phyloP scores from a whole-genome alignment of 2,329 filamentous ascomycete genomes.

The Zasmidium citrigriseum region DNA sequence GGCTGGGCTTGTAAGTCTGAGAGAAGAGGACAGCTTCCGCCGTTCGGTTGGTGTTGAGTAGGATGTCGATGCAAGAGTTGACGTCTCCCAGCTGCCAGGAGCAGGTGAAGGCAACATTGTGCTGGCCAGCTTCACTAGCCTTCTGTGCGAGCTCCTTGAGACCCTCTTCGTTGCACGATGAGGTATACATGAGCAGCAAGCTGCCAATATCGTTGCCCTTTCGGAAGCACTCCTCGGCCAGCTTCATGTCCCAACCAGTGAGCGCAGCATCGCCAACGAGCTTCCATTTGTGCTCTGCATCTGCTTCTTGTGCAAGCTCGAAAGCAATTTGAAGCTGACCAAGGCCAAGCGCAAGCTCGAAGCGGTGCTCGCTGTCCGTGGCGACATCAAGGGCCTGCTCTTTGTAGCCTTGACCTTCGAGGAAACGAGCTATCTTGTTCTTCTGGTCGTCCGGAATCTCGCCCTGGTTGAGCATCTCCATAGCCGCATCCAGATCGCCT shows the following conservation, averaged over 20 bases:
- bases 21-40: constrained; percentile 89
- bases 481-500: constrained; percentile 87
- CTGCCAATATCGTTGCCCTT: constrained; percentile 90
- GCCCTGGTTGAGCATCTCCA: constrained; percentile 68
- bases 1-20: constrained; percentile 91
- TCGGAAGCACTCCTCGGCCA: constrained; percentile 91
- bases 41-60: constrained; percentile 74
- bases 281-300: constrained; percentile 98
- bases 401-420: constrained; percentile 96
- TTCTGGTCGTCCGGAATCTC: constrained; percentile 89
- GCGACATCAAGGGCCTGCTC: constrained; percentile 92
- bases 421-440: constrained; percentile 96
- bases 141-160: constrained; percentile 71
- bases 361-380: constrained; percentile 93
- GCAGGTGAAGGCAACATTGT: constrained; percentile 92
- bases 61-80: constrained; percentile 75
- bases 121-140: constrained; percentile 73
- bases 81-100: constrained; percentile 86
- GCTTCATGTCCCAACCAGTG: constrained; percentile 77
- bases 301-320: constrained; percentile 76
- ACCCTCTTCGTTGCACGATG: constrained; percentile 76
- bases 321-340: constrained; percentile 84
- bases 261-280: constrained; percentile 91
- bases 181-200: constrained; percentile 82
- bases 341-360: constrained; percentile 83